These are phyloP conservation scores for Volvariella surrecta DNA, from an alignment of 1,284 basidiomycete genomes.

Conservation along the genomic window DNA sequence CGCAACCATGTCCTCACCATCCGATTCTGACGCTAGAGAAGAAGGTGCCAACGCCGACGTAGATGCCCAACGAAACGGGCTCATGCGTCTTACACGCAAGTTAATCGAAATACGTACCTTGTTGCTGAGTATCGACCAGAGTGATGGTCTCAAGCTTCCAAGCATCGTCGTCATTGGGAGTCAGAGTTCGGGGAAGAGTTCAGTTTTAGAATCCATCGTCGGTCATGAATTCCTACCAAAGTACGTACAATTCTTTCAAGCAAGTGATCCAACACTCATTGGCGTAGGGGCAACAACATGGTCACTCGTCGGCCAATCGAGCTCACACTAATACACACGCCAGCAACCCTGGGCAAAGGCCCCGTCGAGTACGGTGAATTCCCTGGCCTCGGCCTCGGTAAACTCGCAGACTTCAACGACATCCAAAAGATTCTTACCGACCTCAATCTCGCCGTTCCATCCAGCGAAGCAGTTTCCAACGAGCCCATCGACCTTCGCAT, in stretches of 20 bases:
- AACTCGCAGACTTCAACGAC: constrained; percentile 81
- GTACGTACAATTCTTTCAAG: constrained; percentile 31
- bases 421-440: constrained; percentile 94
- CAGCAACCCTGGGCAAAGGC: constrained; percentile 44
- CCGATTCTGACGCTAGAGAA: constrained; percentile 40
- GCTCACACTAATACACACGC: constrained; percentile 92
- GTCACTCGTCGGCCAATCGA: constrained; percentile 98
- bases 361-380: constrained; percentile 91
- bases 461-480: constrained; percentile 85
- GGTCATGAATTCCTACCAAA: constrained; percentile 98
- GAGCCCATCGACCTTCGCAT: constrained; percentile 96
- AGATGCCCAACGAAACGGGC: constrained; percentile 50
- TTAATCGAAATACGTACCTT: constrained; percentile 95
- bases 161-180: constrained; percentile 98
- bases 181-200: constrained; percentile 97
- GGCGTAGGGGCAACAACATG: constrained; percentile 92
- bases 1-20: constrained; percentile 65
- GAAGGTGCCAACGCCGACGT: constrained; percentile 22
- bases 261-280: constrained; percentile 5
- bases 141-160: constrained; percentile 87
- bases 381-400: constrained; percentile 81
- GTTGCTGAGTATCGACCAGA: constrained; percentile 92
- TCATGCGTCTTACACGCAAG: constrained; percentile 92
- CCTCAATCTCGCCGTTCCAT: constrained; percentile 89
- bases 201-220: constrained; percentile 95